phyloP scores from a whole-genome alignment of 306 rosid genomes.

The Ceratonia siliqua region DNA sequence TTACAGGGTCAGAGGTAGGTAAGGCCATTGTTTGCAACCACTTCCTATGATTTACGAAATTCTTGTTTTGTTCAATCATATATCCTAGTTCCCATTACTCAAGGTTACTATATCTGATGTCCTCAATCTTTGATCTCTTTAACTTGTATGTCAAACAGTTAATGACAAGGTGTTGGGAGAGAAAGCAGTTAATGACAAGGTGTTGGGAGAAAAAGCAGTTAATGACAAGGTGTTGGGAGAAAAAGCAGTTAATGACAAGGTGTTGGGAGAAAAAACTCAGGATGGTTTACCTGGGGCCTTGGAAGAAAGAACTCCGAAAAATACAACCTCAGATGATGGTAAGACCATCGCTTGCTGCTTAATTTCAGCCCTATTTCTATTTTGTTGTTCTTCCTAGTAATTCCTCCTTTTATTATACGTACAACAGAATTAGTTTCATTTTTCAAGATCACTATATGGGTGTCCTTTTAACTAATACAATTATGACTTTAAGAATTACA shows the following conservation, averaged over 20 bases:
- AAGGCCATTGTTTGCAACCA: not conserved
- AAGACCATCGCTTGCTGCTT: not conserved
- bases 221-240: not conserved
- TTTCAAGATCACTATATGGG: not conserved
- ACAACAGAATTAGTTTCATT: not conserved
- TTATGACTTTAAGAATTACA: not conserved
- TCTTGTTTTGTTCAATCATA: not conserved
- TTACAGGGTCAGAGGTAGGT: slow-evolving; percentile 22
- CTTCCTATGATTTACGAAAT: not conserved
- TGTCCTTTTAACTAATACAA: not conserved
- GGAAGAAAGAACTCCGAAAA: not conserved
- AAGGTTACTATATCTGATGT: not conserved
- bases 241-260: not conserved
- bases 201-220: not conserved
- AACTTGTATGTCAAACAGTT: not conserved
- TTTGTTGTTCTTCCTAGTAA: not conserved
- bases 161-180: not conserved
- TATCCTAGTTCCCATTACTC: not conserved
- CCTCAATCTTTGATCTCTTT: not conserved
- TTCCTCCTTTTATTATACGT: too few relatives aligned
- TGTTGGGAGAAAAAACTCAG: not conserved
- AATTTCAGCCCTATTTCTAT: too few relatives aligned
- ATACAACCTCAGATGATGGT: not conserved
- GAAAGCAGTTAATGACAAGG: not conserved
- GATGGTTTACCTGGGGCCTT: not conserved